These are phyloP conservation scores for Rhodotorula taiwanensis DNA, from an alignment of 768 basidiomycete genomes.

Conservation along the genomic window DNA sequence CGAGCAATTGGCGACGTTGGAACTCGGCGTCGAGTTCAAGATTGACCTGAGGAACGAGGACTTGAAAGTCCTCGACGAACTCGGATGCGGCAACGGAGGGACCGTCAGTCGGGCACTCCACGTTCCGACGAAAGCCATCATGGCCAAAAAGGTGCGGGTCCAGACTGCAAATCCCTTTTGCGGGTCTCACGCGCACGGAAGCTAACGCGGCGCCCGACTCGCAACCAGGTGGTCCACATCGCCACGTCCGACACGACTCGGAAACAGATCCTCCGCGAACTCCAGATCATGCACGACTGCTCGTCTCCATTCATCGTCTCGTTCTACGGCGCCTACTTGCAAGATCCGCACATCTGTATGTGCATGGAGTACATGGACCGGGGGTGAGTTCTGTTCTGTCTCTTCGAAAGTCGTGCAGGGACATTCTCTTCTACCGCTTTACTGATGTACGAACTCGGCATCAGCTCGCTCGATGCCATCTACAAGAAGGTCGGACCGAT, in stretches of 20 bases:
- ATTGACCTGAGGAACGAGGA: conserved; percentile 78
- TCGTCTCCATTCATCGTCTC: conserved; percentile 69
- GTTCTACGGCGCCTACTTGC: conserved; percentile 92
- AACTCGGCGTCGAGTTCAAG: conserved; percentile 70
- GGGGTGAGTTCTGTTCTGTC: conserved; percentile 63
- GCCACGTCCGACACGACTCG: conserved; percentile 92
- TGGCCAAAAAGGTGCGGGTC: conserved; percentile 91
- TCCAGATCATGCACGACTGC: conserved; percentile 94
- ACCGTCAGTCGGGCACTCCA: conserved; percentile 96
- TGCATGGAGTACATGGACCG: conserved; percentile 98
- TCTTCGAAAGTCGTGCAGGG: neutral
- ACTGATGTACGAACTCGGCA: too few relatives aligned
- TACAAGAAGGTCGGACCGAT: conserved; percentile 94
- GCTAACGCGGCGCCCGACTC: neutral
- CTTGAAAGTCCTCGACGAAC: conserved; percentile 77
- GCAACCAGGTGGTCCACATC: conserved; percentile 75
- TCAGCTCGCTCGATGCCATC: conserved; percentile 60
- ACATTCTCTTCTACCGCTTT: too few relatives aligned
- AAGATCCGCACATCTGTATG: conserved; percentile 93
- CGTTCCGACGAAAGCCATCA: conserved; percentile 76
- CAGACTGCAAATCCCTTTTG: neutral
- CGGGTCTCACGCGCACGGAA: too few relatives aligned
- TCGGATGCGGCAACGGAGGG: conserved; percentile 94
- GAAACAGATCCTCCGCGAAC: conserved; percentile 93
- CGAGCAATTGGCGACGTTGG: conserved; percentile 75